Base-by-base conservation (phyloP, 83 land plant species). In the Picea mariana region DNA sequence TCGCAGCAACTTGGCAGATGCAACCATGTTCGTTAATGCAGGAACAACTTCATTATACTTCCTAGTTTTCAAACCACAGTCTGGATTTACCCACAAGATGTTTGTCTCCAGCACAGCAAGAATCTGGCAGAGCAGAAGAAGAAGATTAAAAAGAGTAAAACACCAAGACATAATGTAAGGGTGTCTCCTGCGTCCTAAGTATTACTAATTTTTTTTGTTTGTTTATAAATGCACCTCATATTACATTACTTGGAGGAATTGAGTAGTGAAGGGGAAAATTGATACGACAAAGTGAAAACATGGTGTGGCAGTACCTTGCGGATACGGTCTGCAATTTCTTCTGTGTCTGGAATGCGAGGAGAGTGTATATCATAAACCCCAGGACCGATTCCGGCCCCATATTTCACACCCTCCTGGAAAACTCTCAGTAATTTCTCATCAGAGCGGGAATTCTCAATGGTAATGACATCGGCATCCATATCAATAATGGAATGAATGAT, bases 401-500 rank as follows among this genome's bases (percentile, higher is more conserved):
- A 34, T 34, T 34, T 34, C 34, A 34, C 34, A 34, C 91, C 91
- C 79, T 85, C 90, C 3, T 85, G 89, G 84, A 89, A 89, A 27
- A 87, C 90, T 5, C 88, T 82, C 62, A 89, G 85, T 31, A 89
- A 55, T 81, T 89, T 89, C 85, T 89, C 91, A 80, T 89, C 89
- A 20, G 91, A 89, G 7, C 91, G 86, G 6, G 91, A 89, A 82
- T 89, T 89, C 85, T 89, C 91, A 63, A 34, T 34, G 34, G 34
- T 34, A 34, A 34, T 34, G 34, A 34, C 34, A 34, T 34, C 34
- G 34, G 34, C 91, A 65, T 89, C 91, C 91, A 89, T 89, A 34
- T 34, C 34, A 34, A 34, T 34, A 34, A 34, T 34, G 34, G 34
- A 34, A 34, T 34, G 34, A 34, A 34, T 34, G 34, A 34, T 34